Base-by-base conservation (phyloP, 108 stramenopile genomes). In the Cyclotella sp. region DNA sequence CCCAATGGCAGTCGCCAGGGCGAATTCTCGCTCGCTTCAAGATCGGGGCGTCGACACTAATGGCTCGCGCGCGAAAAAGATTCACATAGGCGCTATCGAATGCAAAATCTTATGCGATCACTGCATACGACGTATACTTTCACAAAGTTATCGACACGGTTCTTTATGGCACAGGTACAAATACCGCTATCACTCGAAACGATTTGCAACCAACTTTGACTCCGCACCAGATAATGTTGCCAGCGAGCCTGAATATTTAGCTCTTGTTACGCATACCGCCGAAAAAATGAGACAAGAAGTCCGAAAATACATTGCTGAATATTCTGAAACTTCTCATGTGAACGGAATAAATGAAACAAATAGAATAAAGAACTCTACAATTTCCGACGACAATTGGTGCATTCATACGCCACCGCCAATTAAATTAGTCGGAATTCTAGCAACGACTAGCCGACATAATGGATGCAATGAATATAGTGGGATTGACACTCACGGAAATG, bases 341-440 rank as follows among this genome's bases (percentile, higher is more conserved):
- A 69, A 26, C 34, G 16, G 3, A 22, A 42, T n/a, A 52, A 19
- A 49, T 49, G 28, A 29, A 26, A 62, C 3, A 27, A 1, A 58
- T 27, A 26, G 57, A 19, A 51, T 27, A 39, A 19, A 30, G 6
- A 0, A 30, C 11, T 30, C 42, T 0, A 51, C 19, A 68, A 14
- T 52, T 3, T 65, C 46, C 14, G 28, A 44, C 21, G 53, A 70
- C n/a, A 55, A 3, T 22, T 8, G 6, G 10, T 54, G 41, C 47
- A 58, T 3, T 44, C 0, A 9, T 41, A 43, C 27, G n/a, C 53
- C 69, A 58, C 41, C 69, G 40, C 54, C 54, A 21, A 82, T 92
- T 16, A 86, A 85, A 63, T 57, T 90, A 46, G 84, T 87, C 12
- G 89, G 87, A 13, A 85, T 92, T n/a, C 74, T 89, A 18, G 87